Evolutionary conservation across 306 rosid genomes (phyloP), one percentile per base, ranked within the genome.

Genomic region (Glycine soja): DNA sequence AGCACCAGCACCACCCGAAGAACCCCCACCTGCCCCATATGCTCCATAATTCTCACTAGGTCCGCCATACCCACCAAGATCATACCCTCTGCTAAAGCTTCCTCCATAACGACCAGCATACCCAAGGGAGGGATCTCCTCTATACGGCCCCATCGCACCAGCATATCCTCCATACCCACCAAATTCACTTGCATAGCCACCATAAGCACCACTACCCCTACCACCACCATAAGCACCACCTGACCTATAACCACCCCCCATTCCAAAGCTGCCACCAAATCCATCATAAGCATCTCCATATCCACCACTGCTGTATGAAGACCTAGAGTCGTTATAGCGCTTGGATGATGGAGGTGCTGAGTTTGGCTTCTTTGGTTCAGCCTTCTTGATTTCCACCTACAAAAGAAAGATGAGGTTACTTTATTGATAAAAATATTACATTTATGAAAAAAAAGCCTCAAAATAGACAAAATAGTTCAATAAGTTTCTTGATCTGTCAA

Each of bases 311-410:
- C 90, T 80, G 53, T 86, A 91, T 61, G 91, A 81, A 46, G 96
- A 88, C 87, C 99, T 87, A 13, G 98, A 86, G 64, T 89, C 96
- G 68, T 85, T 90, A 58, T 90, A 91, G 30, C 99, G 95, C 81
- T 88, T 93, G 16, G 97, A 89, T 19, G 97, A 85, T 65, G 98
- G 79, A 46, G 90, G 91, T 18, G 95, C 91, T 61, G 91, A 83
- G 82, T 88, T 91, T 52, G 97, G 85, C 87, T 95, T 95, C 86
- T 92, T 93, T 6, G 99, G 99, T 78, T 95, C 99, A n/a, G 99
- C 99, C 83, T 93, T 93, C 85, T 95, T 95, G 71, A 93, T 93
- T 85, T 95, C 99, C 86, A 95, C 99, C 99, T 95, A 86, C 74
- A 80, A 71, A 78, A 51, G 71, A 73, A 71, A 82, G 36, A 50